Conservation (phyloP, 148 eudicot genomes). For the Diospyros kaki region DNA sequence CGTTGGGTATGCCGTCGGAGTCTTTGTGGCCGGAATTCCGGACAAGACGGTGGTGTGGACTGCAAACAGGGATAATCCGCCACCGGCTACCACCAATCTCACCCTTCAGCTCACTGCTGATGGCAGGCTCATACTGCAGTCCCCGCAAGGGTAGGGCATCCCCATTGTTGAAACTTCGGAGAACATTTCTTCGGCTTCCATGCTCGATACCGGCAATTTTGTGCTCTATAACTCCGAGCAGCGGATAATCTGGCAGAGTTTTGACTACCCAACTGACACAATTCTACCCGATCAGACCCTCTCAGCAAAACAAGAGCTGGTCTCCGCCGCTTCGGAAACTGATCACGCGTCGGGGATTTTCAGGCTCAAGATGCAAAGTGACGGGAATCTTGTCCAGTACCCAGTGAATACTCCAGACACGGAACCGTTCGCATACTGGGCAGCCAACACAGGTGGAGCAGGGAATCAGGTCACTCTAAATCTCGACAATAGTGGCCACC, state of each 20-base stretch:
- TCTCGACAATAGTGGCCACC: constrained; percentile 1
- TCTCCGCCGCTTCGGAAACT: constrained; percentile 7
- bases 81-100: not conserved
- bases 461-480: constrained; percentile 2
- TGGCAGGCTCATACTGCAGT: constrained; percentile 5
- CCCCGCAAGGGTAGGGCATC: not conserved
- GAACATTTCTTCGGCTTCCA: not conserved
- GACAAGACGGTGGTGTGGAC: too few species aligned
- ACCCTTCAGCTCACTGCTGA: not conserved
- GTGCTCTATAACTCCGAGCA: constrained; percentile 12
- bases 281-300: constrained; percentile 16
- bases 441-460: not conserved
- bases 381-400: constrained; percentile 24
- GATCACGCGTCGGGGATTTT: constrained; percentile 11
- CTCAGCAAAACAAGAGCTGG: not conserved
- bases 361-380: constrained; percentile 22
- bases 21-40: too few species aligned
- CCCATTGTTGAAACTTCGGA: not conserved
- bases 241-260: constrained; percentile 18
- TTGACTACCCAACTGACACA: constrained; percentile 22
- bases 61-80: not conserved
- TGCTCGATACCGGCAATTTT: constrained; percentile 23
- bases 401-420: not conserved
- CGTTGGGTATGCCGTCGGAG: too few species aligned
- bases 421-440: constrained; percentile 2